Base-by-base conservation (phyloP, 352 stramenopile species). In the Globisporangium sylvaticum region DNA sequence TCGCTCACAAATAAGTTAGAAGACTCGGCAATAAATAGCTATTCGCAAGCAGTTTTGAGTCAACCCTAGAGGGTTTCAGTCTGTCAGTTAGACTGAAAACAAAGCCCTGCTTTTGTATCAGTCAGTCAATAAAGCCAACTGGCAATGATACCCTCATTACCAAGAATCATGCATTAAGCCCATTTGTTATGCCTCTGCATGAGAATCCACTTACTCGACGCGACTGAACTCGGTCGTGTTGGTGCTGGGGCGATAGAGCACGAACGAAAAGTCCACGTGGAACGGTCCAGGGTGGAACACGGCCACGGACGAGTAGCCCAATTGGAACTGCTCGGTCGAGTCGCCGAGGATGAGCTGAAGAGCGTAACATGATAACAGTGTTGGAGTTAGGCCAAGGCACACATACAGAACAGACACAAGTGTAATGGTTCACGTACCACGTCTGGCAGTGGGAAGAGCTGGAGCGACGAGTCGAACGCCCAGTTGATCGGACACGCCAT, bases 381-480 rank as follows among this genome's bases (percentile, higher is more conserved):
- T n/a, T 42, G 34, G 34, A 42, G 15, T 14, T 12, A 54, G 6
- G 14, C 8, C 53, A 15, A 22, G 15, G 24, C 25, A 24, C 52
- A 58, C 10, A 15, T 29, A 22, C 2, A 61, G 24, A 58, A n/a
- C 20, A 53, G 12, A 56, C 24, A 32, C 4, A 55, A 18, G 8
- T 15, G 48, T 7, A 9, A 25, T 10, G 7, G n/a, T 32, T 18
- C 27, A 68, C 69, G 29, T 58, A 97, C 69, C 65, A 97, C 89
- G 72, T 98, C 89, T 0, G 96, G 96, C 57, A 94, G 75, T 1
- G 96, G 96, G 73, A 98, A 98, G 18, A 98, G 79, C 60, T 95
- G 85, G 48, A 98, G 70, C 5, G 91, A 83, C 46, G 93, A 85
- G 75, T 98, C 94, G 66, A 95, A 98, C 25, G 94, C 88, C 93